Conservation (phyloP, 225 moss, liverwort and hornwort species). For the Thuidium tamariscinum region DNA sequence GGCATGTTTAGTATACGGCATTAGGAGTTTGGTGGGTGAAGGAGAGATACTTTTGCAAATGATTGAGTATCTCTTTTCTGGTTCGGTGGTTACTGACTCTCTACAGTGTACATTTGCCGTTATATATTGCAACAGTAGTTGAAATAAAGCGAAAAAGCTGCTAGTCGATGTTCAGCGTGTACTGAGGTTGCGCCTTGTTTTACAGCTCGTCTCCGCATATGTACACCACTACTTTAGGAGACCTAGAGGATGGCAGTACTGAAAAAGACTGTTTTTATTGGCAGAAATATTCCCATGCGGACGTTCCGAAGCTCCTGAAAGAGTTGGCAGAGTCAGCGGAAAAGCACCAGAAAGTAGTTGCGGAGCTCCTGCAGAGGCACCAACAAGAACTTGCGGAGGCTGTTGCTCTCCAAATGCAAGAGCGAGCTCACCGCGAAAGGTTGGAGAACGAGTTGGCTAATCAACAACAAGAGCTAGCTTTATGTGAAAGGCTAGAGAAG, state of each 20-base stretch:
- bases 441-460: slow-evolving; percentile 40
- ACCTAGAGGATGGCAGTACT: background rate
- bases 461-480: slow-evolving; percentile 36
- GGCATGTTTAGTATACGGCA: background rate
- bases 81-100: background rate
- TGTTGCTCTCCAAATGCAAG: slow-evolving; percentile 25
- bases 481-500: slow-evolving; percentile 41
- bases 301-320: slow-evolving; percentile 12
- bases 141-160: background rate
- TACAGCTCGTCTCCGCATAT: background rate
- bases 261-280: background rate
- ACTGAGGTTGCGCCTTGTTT: background rate
- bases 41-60: background rate
- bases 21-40: background rate
- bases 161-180: background rate
- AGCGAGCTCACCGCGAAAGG: slow-evolving; percentile 41
- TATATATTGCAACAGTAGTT: background rate
- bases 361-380: slow-evolving; percentile 26
- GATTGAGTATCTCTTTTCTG: background rate
- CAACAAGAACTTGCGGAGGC: slow-evolving; percentile 28
- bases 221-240: background rate
- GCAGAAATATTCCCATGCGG: slow-evolving; percentile 19
- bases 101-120: background rate
- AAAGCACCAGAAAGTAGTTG: slow-evolving; percentile 24
- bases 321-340: slow-evolving; percentile 21